Percentiles rank a stretch among this genome's conserved stretches.
Evolutionary conservation across 345 rosid species (phyloP).

Genomic region (Citrus hindsii): DNA sequence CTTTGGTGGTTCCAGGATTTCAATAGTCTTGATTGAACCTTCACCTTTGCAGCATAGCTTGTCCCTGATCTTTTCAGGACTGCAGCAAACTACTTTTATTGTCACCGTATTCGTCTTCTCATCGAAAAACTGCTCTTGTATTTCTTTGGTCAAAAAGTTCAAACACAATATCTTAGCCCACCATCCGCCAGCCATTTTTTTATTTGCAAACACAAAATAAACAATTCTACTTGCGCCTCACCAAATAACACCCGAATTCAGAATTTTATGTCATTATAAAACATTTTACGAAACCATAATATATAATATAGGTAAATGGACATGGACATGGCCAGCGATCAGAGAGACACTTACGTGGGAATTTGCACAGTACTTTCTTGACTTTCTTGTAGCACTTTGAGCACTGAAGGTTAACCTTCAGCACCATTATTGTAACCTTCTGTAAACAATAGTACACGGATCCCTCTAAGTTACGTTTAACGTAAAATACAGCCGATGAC

Average conservation of each 20-base stretch:
- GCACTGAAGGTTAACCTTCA: too few relatives aligned
- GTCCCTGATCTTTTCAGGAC: slow-evolving; percentile 59
- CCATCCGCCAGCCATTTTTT: neutral
- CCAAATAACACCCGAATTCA: too few relatives aligned
- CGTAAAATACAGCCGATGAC: too few relatives aligned
- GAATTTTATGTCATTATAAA: too few relatives aligned
- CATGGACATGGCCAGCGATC: too few relatives aligned
- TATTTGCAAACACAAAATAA: too few relatives aligned
- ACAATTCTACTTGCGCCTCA: too few relatives aligned
- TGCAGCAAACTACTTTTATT: slow-evolving; percentile 67
- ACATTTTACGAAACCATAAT: too few relatives aligned
- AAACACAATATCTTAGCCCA: slow-evolving; percentile 28
- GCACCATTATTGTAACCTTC: too few relatives aligned
- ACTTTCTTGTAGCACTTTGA: slow-evolving; percentile 20
- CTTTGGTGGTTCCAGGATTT: slow-evolving; percentile 26
- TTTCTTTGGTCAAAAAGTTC: slow-evolving; percentile 50
- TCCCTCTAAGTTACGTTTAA: too few relatives aligned
- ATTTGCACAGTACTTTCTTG: slow-evolving; percentile 59
- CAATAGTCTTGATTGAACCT: slow-evolving; percentile 47
- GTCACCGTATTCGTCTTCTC: slow-evolving; percentile 58
- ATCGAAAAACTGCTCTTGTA: slow-evolving; percentile 54
- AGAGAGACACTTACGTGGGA: slow-evolving; percentile 59
- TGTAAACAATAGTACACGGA: too few relatives aligned
- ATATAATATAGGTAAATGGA: too few relatives aligned
- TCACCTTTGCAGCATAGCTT: slow-evolving; percentile 55